Percentiles rank a stretch among this genome's conserved stretches.
These are phyloP conservation scores for Lepidium sativum DNA, from an alignment of 345 rosid genomes.

Conservation along the genomic window DNA sequence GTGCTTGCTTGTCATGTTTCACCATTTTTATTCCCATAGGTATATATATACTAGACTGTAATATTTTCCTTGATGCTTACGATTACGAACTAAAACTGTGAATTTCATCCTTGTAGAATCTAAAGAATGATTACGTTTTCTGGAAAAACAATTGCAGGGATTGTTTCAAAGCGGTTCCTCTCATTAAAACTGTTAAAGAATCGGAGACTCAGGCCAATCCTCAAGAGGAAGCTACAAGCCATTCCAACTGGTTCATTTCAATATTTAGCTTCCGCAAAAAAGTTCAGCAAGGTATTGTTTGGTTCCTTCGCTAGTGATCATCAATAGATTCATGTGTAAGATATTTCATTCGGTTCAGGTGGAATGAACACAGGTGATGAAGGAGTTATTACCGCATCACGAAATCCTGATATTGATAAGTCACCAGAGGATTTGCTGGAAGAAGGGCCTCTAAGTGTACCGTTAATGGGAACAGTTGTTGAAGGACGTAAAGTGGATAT, in stretches of 20 bases:
- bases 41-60: slow-evolving; percentile 9
- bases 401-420: neutral
- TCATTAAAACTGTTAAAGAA: slow-evolving; percentile 10
- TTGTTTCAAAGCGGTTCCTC: slow-evolving; percentile 26
- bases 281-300: slow-evolving; percentile 33
- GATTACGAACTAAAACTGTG: neutral
- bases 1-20: slow-evolving; percentile 80
- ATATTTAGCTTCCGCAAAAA: slow-evolving; percentile 22
- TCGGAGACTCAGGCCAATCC: slow-evolving; percentile 15
- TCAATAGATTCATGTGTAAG: neutral
- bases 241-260: slow-evolving; percentile 35
- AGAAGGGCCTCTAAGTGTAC: neutral
- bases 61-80: neutral
- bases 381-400: neutral
- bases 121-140: neutral
- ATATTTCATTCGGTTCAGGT: neutral
- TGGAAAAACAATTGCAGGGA: slow-evolving; percentile 29
- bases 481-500: slow-evolving; percentile 42
- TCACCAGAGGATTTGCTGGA: neutral
- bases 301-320: slow-evolving; percentile 7
- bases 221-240: slow-evolving; percentile 14
- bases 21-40: slow-evolving; percentile 61
- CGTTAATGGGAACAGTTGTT: slow-evolving; percentile 2
- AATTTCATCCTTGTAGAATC: neutral
- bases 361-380: neutral